Base-by-base conservation (phyloP, 305 asterid genomes). In the Petunia hybrid region DNA sequence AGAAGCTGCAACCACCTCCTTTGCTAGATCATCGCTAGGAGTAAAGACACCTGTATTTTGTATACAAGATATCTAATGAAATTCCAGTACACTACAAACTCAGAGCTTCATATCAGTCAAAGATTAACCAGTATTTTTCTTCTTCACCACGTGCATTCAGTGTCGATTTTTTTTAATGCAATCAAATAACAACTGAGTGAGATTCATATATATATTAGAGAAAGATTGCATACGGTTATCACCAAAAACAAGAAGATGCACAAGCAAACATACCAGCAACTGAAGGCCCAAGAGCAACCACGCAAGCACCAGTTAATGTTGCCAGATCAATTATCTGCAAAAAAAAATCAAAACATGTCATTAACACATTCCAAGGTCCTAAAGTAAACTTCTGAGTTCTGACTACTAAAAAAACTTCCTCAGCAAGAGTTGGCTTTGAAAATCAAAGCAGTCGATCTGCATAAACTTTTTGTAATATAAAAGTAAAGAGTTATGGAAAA, bases 211-310 rank as follows among this genome's bases (percentile, higher is more conserved):
- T 69, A 45, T 16, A 69, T 41, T 43, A 43, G 57, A 68, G 31
- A 22, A 22, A 14, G 41, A 3, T 46, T 35, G 39, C 51, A 39
- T 39, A 77, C 6, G 63, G 16, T 75, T 39, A 8, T 55, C n/a
- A 31, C 59, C 22, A 80, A 71, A 46, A 39, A 46, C 2, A 81
- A 5, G 31, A 41, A 79, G 68, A 60, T 4, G 51, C 16, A 56
- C 8, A 65, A 77, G 66, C 1, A 53, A 38, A 85, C 68, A 16
- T 84, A 96, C 99, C 98, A 63, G 97, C 98, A 86, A 96, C 87
- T 69, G 98, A 87, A 66, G 98, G 97, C 51, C 99, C 99, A 88
- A 96, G 97, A 82, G 98, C 99, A 46, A 96, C 86, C 2, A 91
- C 41, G 40, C 98, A 94, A 12, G 99, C 98, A 78, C 98, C 98